phyloP scores from a whole-genome alignment of 768 basidiomycete genomes.

The Xerocomellus intermedius region DNA sequence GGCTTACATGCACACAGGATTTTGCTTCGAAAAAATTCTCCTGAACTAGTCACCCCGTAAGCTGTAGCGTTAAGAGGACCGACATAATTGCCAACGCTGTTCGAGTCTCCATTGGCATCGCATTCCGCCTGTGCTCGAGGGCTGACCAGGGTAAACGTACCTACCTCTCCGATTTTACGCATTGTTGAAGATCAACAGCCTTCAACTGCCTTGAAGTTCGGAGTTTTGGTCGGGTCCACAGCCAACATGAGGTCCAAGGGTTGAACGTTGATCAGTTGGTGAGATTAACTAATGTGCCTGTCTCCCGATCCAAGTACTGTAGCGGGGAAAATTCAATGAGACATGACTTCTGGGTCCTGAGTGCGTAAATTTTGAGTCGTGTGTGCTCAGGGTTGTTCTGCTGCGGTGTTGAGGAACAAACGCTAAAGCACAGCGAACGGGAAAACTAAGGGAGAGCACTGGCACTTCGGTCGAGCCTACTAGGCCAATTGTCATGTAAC shows the following conservation, averaged over 20 bases:
- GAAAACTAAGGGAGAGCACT: background rate
- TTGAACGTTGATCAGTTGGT: too few relatives aligned
- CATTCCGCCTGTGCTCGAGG: background rate
- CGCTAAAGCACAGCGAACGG: background rate
- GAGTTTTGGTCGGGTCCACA: background rate
- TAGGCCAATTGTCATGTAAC: too few relatives aligned
- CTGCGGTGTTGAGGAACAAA: background rate
- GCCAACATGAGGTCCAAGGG: background rate
- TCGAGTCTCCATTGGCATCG: background rate
- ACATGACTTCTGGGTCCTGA: too few relatives aligned
- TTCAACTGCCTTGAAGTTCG: background rate
- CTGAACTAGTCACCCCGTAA: background rate
- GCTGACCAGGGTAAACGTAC: background rate
- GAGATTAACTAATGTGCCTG: background rate
- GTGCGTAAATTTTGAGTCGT: background rate
- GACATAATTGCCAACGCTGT: background rate
- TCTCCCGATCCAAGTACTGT: too few relatives aligned
- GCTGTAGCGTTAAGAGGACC: too few relatives aligned
- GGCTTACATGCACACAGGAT: background rate
- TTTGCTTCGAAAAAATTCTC: background rate
- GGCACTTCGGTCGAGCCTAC: too few relatives aligned
- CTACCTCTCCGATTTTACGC: too few relatives aligned
- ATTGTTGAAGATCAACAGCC: too few relatives aligned
- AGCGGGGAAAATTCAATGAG: too few relatives aligned
- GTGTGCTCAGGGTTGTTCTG: too few relatives aligned